Conservation (phyloP, 495 filamentous ascomycete genomes). For the Talaromyces stipitatus region DNA sequence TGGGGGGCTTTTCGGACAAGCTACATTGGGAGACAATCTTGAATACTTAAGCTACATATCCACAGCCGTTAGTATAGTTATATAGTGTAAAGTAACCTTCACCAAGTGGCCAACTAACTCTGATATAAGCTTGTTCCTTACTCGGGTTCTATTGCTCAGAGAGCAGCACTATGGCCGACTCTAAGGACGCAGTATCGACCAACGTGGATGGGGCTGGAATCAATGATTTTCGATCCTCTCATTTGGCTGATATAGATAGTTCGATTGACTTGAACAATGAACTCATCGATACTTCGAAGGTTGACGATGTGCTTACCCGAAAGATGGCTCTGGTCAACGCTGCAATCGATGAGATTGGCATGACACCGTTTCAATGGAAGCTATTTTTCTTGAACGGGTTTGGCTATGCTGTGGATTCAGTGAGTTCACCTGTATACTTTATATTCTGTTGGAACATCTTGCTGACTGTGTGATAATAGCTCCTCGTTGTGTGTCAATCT, state of each 20-base stretch:
- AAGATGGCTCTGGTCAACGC: conserved; percentile 23
- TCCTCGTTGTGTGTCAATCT: conserved; percentile 28
- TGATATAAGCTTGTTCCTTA: too few species aligned
- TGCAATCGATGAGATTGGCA: conserved; percentile 26
- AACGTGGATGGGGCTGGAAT: not conserved
- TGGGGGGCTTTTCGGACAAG: too few species aligned
- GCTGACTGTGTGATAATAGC: conserved; percentile 12
- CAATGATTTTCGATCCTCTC: conserved; percentile 4
- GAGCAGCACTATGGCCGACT: conserved; percentile 4
- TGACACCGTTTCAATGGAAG: conserved; percentile 25
- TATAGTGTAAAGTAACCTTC: too few species aligned
- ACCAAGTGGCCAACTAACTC: too few species aligned
- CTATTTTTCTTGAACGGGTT: conserved; percentile 28
- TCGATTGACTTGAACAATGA: conserved; percentile 8
- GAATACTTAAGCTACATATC: too few species aligned
- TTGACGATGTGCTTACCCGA: conserved; percentile 18
- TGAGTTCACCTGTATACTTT: conserved; percentile 10
- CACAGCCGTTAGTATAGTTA: too few species aligned
- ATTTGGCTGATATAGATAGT: conserved; percentile 3
- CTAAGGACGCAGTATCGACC: not conserved
- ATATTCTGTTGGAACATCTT: not conserved
- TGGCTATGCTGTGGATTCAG: conserved; percentile 28
- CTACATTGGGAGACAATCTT: too few species aligned
- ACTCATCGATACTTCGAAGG: conserved; percentile 8
- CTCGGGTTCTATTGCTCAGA: too few species aligned